phyloP scores from a whole-genome alignment of 805 yeast species.

The Wickerhamomyces xylosicus region DNA sequence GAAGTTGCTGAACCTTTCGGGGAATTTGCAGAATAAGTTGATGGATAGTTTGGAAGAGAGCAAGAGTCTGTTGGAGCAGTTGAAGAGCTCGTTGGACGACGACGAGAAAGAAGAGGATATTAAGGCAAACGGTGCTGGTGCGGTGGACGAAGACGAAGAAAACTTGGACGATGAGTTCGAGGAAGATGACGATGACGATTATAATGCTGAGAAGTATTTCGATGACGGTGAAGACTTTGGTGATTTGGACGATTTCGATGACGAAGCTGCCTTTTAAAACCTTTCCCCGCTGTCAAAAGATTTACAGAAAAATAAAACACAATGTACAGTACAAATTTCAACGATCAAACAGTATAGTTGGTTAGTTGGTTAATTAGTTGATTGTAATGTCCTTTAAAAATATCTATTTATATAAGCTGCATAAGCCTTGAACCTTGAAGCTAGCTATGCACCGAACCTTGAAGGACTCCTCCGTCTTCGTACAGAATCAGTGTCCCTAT shows the following conservation, averaged over 20 bases:
- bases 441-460: neutral
- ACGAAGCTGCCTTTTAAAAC: conserved; percentile 50
- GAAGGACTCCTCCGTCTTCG: neutral
- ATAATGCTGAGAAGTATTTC: conserved; percentile 53
- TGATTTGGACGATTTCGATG: conserved; percentile 40
- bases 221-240: conserved; percentile 47
- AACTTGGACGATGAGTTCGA: conserved; percentile 48
- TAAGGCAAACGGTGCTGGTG: conserved; percentile 20
- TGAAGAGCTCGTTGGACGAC: conserved; percentile 39
- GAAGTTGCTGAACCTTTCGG: conserved; percentile 31
- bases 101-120: conserved; percentile 33
- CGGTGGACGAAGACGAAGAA: conserved; percentile 28
- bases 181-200: conserved; percentile 54
- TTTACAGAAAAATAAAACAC: neutral
- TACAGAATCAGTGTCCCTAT: too few relatives aligned
- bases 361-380: neutral
- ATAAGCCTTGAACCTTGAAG: neutral
- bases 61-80: conserved; percentile 33
- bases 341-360: neutral
- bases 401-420: neutral
- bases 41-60: conserved; percentile 16
- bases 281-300: too few relatives aligned
- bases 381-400: neutral
- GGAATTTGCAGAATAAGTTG: neutral
- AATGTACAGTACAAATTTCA: neutral